A percentile compares a stretch with the other conserved stretches of the same genome.
phyloP scores from a whole-genome alignment of 2,329 filamentous ascomycete species.

The Fusarium hostae region DNA sequence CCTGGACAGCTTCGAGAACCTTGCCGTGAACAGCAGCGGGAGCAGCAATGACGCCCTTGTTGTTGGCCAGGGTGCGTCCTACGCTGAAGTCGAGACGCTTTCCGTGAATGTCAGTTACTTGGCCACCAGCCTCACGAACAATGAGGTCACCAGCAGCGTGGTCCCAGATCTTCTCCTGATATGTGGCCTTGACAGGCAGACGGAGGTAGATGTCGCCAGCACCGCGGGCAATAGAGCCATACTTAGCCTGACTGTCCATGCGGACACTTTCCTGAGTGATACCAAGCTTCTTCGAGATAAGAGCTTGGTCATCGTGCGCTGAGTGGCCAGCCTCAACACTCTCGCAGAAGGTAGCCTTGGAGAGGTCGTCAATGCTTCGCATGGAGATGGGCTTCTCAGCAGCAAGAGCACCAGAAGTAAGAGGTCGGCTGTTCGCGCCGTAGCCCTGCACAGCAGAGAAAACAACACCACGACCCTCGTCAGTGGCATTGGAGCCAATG shows the following conservation, averaged over 20 bases:
- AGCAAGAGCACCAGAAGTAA: slow-evolving; percentile 65
- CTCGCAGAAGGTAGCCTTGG: slow-evolving; percentile 92
- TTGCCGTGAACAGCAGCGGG: slow-evolving; percentile 78
- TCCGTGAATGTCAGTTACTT: slow-evolving; percentile 90
- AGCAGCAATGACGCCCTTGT: slow-evolving; percentile 94
- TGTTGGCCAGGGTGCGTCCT: slow-evolving; percentile 85
- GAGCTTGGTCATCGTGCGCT: slow-evolving; percentile 85
- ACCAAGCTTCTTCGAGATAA: slow-evolving; percentile 81
- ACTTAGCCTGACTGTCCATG: slow-evolving; percentile 99
- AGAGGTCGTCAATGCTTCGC: slow-evolving; percentile 78
- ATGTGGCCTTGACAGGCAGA: slow-evolving; percentile 84
- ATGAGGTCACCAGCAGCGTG: slow-evolving; percentile 96
- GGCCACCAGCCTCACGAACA: slow-evolving; percentile 90
- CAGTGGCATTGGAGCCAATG: slow-evolving; percentile 78
- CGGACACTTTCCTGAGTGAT: slow-evolving; percentile 91
- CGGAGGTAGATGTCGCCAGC: slow-evolving; percentile 95
- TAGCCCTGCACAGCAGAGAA: slow-evolving; percentile 85
- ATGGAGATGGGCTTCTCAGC: slow-evolving; percentile 77
- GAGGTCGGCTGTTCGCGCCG: slow-evolving; percentile 82
- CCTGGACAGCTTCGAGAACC: slow-evolving; percentile 84
- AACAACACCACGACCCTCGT: slow-evolving; percentile 84
- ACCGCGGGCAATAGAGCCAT: slow-evolving; percentile 92
- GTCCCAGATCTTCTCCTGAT: slow-evolving; percentile 99
- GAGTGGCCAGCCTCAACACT: slow-evolving; percentile 95
- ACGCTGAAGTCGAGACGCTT: slow-evolving; percentile 86